These are phyloP conservation scores for Saccharomyces hybrid DNA, from an alignment of 1,139 yeast genomes.

Conservation along the genomic window DNA sequence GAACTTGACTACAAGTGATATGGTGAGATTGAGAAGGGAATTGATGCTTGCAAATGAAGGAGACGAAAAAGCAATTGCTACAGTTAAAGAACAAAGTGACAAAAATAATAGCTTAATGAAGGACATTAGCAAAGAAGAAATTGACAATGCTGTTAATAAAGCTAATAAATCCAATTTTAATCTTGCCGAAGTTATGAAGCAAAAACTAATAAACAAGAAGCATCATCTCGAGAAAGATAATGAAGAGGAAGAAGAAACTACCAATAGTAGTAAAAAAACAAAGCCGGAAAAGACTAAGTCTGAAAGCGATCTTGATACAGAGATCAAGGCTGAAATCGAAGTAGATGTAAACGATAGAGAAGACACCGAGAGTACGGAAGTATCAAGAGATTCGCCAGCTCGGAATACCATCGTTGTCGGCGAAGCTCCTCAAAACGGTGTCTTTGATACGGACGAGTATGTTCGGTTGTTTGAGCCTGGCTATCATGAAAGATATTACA, in stretches of 20 bases:
- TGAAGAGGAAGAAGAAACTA: constrained; percentile 13
- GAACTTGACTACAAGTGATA: constrained; percentile 66
- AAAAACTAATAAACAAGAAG: constrained; percentile 30
- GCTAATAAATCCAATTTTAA: constrained; percentile 35
- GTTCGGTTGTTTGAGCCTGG: constrained; percentile 84
- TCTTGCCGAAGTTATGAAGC: constrained; percentile 40
- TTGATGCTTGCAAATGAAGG: constrained; percentile 74
- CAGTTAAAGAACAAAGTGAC: constrained; percentile 39
- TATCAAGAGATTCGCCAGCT: constrained; percentile 10
- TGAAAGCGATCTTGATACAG: constrained; percentile 23
- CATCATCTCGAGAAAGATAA: constrained; percentile 12
- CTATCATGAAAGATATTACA: constrained; percentile 73
- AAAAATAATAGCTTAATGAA: constrained; percentile 22
- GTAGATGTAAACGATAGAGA: constrained; percentile 16
- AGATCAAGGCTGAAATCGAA: constrained; percentile 18
- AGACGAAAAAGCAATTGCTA: constrained; percentile 61
- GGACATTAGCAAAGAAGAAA: constrained; percentile 24
- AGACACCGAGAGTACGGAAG: constrained; percentile 7
- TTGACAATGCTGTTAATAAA: constrained; percentile 30
- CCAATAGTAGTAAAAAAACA: constrained; percentile 5
- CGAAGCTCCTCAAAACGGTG: constrained; percentile 28
- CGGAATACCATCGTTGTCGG: constrained; percentile 24
- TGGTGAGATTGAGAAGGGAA: constrained; percentile 58
- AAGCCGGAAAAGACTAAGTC: constrained; percentile 13
- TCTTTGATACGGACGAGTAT: constrained; percentile 43